Evolutionary conservation across 495 filamentous ascomycete genomes (phyloP).

Genomic region (Neurospora sp.): DNA sequence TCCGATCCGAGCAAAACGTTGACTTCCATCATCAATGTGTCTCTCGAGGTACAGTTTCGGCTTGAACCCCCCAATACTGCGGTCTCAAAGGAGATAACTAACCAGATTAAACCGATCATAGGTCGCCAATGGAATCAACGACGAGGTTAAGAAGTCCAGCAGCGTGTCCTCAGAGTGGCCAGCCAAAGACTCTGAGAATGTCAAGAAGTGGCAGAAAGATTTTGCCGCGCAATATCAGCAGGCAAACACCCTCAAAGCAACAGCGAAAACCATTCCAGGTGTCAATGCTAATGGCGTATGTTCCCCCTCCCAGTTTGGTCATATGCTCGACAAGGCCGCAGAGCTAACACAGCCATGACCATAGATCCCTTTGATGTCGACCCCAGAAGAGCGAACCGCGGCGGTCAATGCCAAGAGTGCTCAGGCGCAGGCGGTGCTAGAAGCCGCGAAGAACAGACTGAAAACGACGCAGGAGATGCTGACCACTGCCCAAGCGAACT

Average conservation of each 20-base stretch:
- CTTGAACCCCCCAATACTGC: background rate
- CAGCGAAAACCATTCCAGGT: background rate
- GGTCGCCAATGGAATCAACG: background rate
- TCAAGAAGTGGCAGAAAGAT: background rate
- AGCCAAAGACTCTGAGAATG: background rate
- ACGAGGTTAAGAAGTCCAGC: background rate
- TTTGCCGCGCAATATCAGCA: background rate
- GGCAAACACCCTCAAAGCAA: background rate
- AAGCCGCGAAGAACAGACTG: background rate
- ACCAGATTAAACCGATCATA: background rate
- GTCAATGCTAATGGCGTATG: background rate
- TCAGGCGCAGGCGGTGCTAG: background rate
- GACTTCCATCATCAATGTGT: background rate
- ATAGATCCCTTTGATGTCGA: background rate
- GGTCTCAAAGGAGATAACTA: background rate
- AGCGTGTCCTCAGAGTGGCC: background rate
- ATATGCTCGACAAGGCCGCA: background rate
- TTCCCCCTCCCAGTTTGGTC: background rate
- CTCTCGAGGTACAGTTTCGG: background rate
- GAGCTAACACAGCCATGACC: background rate
- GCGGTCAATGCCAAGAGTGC: background rate
- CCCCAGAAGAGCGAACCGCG: background rate
- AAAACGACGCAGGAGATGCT: slow-evolving; percentile 2
- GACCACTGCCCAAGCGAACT: slow-evolving; percentile 1
- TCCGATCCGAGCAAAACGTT: background rate